phyloP scores from a whole-genome alignment of 2,329 filamentous ascomycete genomes.

The Neofusicoccum umdonicola region DNA sequence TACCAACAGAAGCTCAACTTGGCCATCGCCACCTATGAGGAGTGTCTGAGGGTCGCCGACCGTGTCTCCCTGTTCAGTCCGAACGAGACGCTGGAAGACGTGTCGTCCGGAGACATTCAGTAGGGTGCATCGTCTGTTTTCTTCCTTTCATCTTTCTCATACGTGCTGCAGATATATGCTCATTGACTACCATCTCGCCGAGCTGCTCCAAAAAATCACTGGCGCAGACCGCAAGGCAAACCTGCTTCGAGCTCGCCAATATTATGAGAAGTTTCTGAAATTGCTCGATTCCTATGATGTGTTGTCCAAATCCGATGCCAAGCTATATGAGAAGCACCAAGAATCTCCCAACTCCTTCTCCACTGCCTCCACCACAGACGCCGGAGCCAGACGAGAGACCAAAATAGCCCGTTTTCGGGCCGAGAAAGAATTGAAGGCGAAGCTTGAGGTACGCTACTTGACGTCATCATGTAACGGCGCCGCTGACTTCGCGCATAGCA shows the following conservation, averaged over 20 bases:
- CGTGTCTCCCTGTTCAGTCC: constrained; percentile 80
- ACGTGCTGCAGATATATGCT: constrained; percentile 62
- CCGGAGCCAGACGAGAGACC: constrained; percentile 69
- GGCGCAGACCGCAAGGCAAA: constrained; percentile 57
- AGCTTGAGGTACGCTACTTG: constrained; percentile 61
- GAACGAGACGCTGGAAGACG: constrained; percentile 86
- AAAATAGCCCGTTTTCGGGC: constrained; percentile 84
- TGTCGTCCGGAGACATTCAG: constrained; percentile 79
- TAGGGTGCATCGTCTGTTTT: constrained; percentile 45
- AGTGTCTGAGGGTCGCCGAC: constrained; percentile 67
- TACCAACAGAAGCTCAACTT: constrained; percentile 67
- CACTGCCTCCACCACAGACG: constrained; percentile 64
- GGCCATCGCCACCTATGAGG: constrained; percentile 69
- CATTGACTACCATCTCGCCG: constrained; percentile 74
- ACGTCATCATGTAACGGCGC: constrained; percentile 11
- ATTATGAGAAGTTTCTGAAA: constrained; percentile 77
- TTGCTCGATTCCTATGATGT: constrained; percentile 77
- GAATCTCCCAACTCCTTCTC: constrained; percentile 72
- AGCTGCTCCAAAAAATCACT: constrained; percentile 69
- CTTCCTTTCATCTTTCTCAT: constrained; percentile 19
- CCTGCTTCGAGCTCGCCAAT: constrained; percentile 62
- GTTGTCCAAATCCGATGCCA: constrained; percentile 62
- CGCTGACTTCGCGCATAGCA: constrained; percentile 45
- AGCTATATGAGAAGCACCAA: constrained; percentile 69
- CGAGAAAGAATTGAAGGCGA: constrained; percentile 81